A percentile compares a stretch with the other conserved stretches of the same genome.
Evolutionary conservation across 495 filamentous ascomycete genomes (phyloP).

Genomic region (Podospora australis): DNA sequence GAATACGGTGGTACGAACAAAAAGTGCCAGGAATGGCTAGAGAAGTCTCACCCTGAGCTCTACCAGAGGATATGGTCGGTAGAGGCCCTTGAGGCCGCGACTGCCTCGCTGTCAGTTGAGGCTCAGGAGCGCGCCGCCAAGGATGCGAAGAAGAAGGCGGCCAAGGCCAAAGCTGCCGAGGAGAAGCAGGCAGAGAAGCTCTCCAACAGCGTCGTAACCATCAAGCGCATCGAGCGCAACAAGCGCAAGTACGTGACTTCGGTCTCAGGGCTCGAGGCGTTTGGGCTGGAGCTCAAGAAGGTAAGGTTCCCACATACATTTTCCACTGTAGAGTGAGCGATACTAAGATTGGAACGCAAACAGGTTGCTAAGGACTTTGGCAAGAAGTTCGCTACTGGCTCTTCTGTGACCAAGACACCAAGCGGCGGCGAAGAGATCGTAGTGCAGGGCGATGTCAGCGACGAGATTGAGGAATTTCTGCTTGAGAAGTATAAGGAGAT

Average conservation of each 20-base stretch:
- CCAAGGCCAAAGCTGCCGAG: slow-evolving; percentile 80
- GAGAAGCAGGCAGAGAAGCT: slow-evolving; percentile 69
- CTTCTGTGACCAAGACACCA: slow-evolving; percentile 81
- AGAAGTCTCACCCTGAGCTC: slow-evolving; percentile 63
- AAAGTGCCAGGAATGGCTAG: slow-evolving; percentile 95
- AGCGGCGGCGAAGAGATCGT: slow-evolving; percentile 92
- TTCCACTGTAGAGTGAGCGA: neutral
- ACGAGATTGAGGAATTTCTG: slow-evolving; percentile 88
- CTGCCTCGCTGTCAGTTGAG: slow-evolving; percentile 77
- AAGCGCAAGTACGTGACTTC: slow-evolving; percentile 95
- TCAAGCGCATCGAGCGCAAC: slow-evolving; percentile 96
- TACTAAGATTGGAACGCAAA: slow-evolving; percentile 25
- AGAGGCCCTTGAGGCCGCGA: slow-evolving; percentile 74
- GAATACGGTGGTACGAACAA: slow-evolving; percentile 97
- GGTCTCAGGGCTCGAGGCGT: slow-evolving; percentile 80
- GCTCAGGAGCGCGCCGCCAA: slow-evolving; percentile 89
- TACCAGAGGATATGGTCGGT: slow-evolving; percentile 77
- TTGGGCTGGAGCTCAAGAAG: slow-evolving; percentile 90
- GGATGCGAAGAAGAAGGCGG: slow-evolving; percentile 82
- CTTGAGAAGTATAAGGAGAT: slow-evolving; percentile 77
- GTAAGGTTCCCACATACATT: slow-evolving; percentile 28
- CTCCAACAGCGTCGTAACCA: slow-evolving; percentile 71
- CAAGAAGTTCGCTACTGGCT: slow-evolving; percentile 90
- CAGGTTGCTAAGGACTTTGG: slow-evolving; percentile 70
- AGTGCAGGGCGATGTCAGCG: slow-evolving; percentile 93